Base-by-base conservation (phyloP, 495 filamentous ascomycete genomes). In the Penicillium coprophilum region DNA sequence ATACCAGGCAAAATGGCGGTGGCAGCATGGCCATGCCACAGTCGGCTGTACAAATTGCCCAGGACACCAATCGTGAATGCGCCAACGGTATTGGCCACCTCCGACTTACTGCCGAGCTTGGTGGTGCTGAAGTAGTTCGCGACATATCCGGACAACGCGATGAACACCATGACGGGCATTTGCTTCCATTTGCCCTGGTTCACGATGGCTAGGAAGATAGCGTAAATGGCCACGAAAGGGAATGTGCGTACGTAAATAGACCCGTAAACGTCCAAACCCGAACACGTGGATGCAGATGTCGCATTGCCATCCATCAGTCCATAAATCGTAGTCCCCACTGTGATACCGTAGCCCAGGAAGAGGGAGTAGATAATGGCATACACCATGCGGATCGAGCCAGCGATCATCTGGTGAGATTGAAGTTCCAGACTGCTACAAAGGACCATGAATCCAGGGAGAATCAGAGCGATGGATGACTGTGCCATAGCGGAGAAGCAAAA, bases 401-500 rank as follows among this genome's bases (percentile, higher is more conserved):
- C 90, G 19, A 97, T 89, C 49, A 97, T 87, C 57, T 88, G 86
- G 47, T 85, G 82, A 3, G 88, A 93, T 69, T 97, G 93, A 12
- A 97, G 82, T 72, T 97, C 93, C 24, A 97, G 81, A 61, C 84
- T 86, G 44, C 85, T 87, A 67, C 88, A 91, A 39, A 95, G 77
- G 11, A 95, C 88, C 52, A 87, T 86, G 68, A 91, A 94, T 12
- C 93, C 93, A 0, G 93, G 92, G 6, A 97, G 84, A 57, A 97
- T 96, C 21, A 96, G 79, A 2, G 90, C 92, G 63, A 97, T 96
- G 4, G 90, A 88, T 1, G 91, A 90, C 66, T 97, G 93, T 0
- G 92, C 89, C 31, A 97, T 77, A 2, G 92, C 87, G 0, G 92
- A 95, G 73, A 97, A 97, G 71, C 93, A 97, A 67, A 97, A 96